Base-by-base conservation (phyloP, 257 asterid species). In the Paraleonurus japonicus region DNA sequence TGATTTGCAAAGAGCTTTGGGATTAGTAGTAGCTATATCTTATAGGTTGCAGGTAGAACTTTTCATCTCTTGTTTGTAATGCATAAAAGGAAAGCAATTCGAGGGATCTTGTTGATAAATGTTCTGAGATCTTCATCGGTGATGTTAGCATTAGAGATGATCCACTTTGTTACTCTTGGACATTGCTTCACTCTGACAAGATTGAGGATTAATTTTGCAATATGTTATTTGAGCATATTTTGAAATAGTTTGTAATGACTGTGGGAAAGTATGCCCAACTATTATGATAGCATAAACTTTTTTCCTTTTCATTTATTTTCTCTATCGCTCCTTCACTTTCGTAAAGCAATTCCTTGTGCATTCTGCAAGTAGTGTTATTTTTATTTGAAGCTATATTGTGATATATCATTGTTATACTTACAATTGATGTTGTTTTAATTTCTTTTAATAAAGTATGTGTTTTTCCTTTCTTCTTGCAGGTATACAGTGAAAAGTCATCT, bases 401-500 rank as follows among this genome's bases (percentile, higher is more conserved):
- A 7, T 35, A 35, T 35, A 10, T 6, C 26, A 55, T 55, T 53
- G 11, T 57, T 51, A 3, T 43, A 74, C 51, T 16, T 61, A 23
- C 51, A 48, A 19, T 73, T 71, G 6, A 24, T 61, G 16, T 74
- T 20, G 30, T 58, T 33, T 70, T 72, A 33, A 23, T 39, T 28
- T 43, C 51, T 73, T 57, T 48, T 23, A n/a, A 65, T 27, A 39
- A 28, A 11, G 0, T 70, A 8, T 58, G 4, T 76, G 48, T 20
- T n/a, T 74, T 26, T 71, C 51, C 57, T 55, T 47, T 50, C 1
- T 66, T 62, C 59, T 65, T 86, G 80, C 86, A 90, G 96, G 75
- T 77, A 55, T 90, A 88, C 76, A 74, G 73, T 59, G 88, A 87
- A 27, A 74, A 73, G 67, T 71, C 81, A 39, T 72, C 87, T 65